Evolutionary conservation across 495 filamentous ascomycete genomes (phyloP).

Genomic region (Podospora pseudoanserina): DNA sequence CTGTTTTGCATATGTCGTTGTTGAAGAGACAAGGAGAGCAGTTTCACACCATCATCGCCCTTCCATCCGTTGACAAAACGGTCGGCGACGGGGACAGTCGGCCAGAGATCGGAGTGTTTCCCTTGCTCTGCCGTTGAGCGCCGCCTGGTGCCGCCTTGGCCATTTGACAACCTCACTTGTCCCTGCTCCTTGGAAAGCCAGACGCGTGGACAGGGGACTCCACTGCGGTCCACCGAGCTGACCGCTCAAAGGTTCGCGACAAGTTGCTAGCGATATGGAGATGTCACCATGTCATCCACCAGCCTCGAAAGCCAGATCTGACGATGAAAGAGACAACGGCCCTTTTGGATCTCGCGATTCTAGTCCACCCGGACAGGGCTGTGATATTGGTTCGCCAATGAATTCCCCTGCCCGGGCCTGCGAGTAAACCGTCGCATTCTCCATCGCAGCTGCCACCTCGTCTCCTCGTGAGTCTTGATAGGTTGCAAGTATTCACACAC

Average conservation of each 20-base stretch:
- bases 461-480: neutral
- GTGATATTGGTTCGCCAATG: slow-evolving; percentile 11
- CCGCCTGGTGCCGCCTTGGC: slow-evolving; percentile 2
- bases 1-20: neutral
- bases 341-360: neutral
- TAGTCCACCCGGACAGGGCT: slow-evolving; percentile 5
- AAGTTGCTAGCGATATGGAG: neutral
- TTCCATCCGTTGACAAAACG: slow-evolving; percentile 2
- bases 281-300: neutral
- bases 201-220: neutral
- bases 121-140: slow-evolving; percentile 1
- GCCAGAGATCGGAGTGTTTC: neutral
- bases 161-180: slow-evolving; percentile 1
- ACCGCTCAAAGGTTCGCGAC: neutral
- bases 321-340: neutral
- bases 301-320: neutral
- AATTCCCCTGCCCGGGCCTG: slow-evolving; percentile 8
- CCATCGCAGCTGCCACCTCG: slow-evolving; percentile 6
- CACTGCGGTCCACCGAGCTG: neutral
- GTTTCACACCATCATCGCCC: neutral
- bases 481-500: neutral
- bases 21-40: neutral
- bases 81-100: neutral
- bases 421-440: slow-evolving; percentile 3
- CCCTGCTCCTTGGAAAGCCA: neutral